These are phyloP conservation scores for Metarhizium robertsii DNA, from an alignment of 2,329 filamentous ascomycete species.

Conservation along the genomic window DNA sequence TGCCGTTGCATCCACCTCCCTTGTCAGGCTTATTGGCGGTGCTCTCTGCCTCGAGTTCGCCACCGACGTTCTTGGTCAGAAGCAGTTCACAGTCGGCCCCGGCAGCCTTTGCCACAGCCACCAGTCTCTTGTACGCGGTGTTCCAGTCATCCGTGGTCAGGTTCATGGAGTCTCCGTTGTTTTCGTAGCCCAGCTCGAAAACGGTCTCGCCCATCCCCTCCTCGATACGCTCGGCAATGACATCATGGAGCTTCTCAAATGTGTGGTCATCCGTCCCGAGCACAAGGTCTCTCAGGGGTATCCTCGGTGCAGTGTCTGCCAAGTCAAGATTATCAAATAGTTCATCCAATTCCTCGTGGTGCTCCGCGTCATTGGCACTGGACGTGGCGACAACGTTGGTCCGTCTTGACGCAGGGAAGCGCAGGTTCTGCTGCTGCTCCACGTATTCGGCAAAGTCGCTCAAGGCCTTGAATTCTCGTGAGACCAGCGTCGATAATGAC, in stretches of 20 bases:
- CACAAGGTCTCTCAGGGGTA: conserved; percentile 68
- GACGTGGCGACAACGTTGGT: conserved; percentile 18
- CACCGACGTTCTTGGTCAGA: conserved; percentile 84
- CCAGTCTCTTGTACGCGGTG: conserved; percentile 56
- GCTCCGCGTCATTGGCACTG: conserved; percentile 29
- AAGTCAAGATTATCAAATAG: conserved; percentile 84
- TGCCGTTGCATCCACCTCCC: conserved; percentile 71
- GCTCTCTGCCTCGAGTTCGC: conserved; percentile 60
- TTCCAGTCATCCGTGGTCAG: conserved; percentile 70
- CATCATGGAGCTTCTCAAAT: conserved; percentile 51
- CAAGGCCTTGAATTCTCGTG: conserved; percentile 44
- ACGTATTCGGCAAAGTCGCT: conserved; percentile 98
- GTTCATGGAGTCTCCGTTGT: conserved; percentile 76
- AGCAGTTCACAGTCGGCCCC: conserved; percentile 73
- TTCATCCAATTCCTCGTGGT: conserved; percentile 78
- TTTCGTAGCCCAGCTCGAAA: conserved; percentile 87
- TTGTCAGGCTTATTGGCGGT: conserved; percentile 45
- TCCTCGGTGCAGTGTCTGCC: conserved; percentile 57
- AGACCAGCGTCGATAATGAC: not conserved
- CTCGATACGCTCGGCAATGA: conserved; percentile 60
- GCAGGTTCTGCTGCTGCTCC: conserved; percentile 78
- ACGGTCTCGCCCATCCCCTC: conserved; percentile 85
- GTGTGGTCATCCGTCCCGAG: conserved; percentile 53
- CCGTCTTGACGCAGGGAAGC: conserved; percentile 39
- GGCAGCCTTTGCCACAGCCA: conserved; percentile 51